Evolutionary conservation across 176 grass and related monocot genomes (phyloP).

Genomic region (Typha latifolia): DNA sequence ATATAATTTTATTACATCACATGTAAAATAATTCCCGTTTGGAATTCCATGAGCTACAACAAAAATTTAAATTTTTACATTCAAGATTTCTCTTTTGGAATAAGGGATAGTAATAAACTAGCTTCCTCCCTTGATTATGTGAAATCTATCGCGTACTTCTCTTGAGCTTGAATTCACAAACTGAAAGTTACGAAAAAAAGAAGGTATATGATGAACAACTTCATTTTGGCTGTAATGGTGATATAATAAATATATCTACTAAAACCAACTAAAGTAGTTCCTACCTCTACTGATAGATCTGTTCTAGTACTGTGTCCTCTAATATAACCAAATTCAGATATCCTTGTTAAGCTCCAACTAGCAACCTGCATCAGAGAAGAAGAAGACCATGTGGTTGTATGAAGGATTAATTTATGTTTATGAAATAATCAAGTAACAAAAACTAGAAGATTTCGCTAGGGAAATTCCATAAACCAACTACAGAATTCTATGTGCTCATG

Average conservation of each 20-base stretch:
- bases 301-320: conserved; percentile 41
- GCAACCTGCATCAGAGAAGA: conserved; percentile 17
- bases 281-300: conserved; percentile 51
- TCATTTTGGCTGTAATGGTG: neutral
- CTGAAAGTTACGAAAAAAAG: conserved; percentile 32
- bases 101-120: no score
- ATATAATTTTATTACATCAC: no score
- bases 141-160: conserved; percentile 54
- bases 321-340: conserved; percentile 62
- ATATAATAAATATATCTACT: neutral
- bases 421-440: no score
- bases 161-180: conserved; percentile 55
- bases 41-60: no score
- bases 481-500: no score
- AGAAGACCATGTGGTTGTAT: neutral
- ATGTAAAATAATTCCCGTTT: no score
- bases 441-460: no score
- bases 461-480: neutral
- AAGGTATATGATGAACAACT: neutral
- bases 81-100: no score
- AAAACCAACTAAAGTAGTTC: neutral
- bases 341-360: conserved; percentile 57
- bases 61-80: no score
- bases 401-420: no score
- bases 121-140: conserved; percentile 30